Conservation (phyloP, 148 eudicot species). For the Persicaria tinctoria region DNA sequence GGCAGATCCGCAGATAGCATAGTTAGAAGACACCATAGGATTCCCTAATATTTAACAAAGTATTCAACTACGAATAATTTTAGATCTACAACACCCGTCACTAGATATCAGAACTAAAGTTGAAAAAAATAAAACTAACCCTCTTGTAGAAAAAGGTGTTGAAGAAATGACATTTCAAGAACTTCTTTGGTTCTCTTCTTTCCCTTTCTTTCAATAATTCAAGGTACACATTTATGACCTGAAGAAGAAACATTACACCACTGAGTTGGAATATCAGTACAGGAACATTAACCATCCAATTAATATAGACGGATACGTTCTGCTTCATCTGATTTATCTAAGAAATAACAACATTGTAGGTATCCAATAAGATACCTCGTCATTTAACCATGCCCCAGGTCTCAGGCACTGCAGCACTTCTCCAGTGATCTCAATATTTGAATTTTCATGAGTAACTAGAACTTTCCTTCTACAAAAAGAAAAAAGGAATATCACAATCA, state of each 20-base stretch:
- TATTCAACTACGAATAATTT: neutral
- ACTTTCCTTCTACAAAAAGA: slow-evolving; percentile 44
- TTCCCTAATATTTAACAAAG: neutral
- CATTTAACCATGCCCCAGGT: slow-evolving; percentile 82
- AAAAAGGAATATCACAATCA: slow-evolving; percentile 3
- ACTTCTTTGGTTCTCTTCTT: slow-evolving; percentile 75
- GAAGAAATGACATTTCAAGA: slow-evolving; percentile 91
- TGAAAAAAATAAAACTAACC: slow-evolving; percentile 39
- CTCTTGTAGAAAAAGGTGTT: slow-evolving; percentile 93
- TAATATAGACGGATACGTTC: neutral
- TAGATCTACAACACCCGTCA: neutral
- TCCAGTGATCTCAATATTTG: slow-evolving; percentile 81
- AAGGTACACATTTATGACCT: slow-evolving; percentile 90
- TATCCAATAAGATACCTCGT: slow-evolving; percentile 45
- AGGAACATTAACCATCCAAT: slow-evolving; percentile 3
- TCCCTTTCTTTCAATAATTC: slow-evolving; percentile 92
- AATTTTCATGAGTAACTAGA: slow-evolving; percentile 64
- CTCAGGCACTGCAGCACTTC: slow-evolving; percentile 66
- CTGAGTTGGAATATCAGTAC: slow-evolving; percentile 11
- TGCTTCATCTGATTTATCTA: neutral
- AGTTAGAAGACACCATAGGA: neutral
- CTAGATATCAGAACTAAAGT: neutral
- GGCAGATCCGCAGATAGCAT: neutral
- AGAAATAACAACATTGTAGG: neutral
- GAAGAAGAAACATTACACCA: slow-evolving; percentile 9